Evolutionary conservation across 2,329 filamentous ascomycete genomes (phyloP).

Genomic region (Neonectria neomacrospora): DNA sequence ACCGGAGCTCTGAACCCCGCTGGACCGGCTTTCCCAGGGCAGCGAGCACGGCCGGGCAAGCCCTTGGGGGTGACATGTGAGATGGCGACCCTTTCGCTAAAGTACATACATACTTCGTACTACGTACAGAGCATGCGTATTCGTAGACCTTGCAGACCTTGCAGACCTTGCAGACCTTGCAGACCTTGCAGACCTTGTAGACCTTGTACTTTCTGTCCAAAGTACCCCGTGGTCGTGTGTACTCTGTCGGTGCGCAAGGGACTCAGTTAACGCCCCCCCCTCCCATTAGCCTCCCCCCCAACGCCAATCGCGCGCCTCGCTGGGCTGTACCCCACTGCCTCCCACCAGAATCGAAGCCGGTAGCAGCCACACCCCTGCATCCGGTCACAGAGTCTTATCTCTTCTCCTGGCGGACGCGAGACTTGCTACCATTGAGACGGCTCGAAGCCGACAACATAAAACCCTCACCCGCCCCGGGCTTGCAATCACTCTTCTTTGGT

Average conservation of each 20-base stretch:
- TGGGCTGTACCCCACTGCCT: conserved; percentile 26
- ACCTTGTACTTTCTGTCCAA: conserved; percentile 8
- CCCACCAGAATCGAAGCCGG: conserved; percentile 37
- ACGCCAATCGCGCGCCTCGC: conserved; percentile 34
- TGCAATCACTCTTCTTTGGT: conserved; percentile 27
- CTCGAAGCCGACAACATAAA: conserved; percentile 43
- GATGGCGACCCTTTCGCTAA: background rate
- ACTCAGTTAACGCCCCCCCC: conserved; percentile 30
- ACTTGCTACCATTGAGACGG: conserved; percentile 31
- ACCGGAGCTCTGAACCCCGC: conserved; percentile 19
- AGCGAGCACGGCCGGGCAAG: background rate
- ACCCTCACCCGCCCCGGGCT: conserved; percentile 41
- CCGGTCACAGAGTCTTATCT: conserved; percentile 44
- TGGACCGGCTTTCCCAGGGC: conserved; percentile 20
- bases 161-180: conserved; percentile 3
- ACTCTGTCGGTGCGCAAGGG: background rate
- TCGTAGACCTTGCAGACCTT: background rate
- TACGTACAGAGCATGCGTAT: background rate
- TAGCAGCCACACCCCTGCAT: conserved; percentile 46
- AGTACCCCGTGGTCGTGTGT: conserved; percentile 4
- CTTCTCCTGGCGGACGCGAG: conserved; percentile 39
- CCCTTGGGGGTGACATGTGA: background rate
- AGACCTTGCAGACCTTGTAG: background rate
- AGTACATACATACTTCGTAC: too few relatives aligned
- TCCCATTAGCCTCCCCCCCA: conserved; percentile 19